Conservation (phyloP, 2,329 filamentous ascomycete species). For the Diaporthe batatas region DNA sequence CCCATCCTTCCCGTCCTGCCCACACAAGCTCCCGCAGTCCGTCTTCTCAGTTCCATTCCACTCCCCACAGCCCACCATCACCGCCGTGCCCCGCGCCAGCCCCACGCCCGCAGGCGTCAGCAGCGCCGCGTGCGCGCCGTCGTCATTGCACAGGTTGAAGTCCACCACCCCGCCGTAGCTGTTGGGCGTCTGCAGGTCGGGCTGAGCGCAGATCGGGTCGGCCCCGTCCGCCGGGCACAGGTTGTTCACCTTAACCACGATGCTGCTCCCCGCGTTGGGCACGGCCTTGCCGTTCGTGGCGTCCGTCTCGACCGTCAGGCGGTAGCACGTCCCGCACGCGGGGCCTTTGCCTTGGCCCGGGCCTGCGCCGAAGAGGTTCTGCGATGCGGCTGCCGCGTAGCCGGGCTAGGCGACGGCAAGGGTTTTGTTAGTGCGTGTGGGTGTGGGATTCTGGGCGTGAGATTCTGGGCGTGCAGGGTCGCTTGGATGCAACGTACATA, state of each 20-base stretch:
- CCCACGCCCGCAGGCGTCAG: constrained; percentile 13
- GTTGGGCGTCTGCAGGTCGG: constrained; percentile 33
- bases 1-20: constrained; percentile 15
- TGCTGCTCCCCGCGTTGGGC: constrained; percentile 32
- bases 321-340: constrained; percentile 36
- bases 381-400: constrained; percentile 32
- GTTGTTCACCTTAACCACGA: constrained; percentile 38
- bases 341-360: constrained; percentile 26
- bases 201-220: constrained; percentile 31
- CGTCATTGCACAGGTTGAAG: constrained; percentile 37
- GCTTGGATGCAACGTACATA: constrained; percentile 12
- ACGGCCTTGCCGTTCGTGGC: constrained; percentile 8
- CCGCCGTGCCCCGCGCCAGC: constrained; percentile 26
- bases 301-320: constrained; percentile 24
- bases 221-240: constrained; percentile 30
- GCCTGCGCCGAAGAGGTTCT: constrained; percentile 32
- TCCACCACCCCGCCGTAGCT: constrained; percentile 29
- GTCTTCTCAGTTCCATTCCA: constrained; percentile 29
- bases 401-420: constrained; percentile 8
- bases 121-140: constrained; percentile 35
- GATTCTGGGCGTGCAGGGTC: background rate
- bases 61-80: constrained; percentile 22
- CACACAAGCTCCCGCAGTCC: constrained; percentile 32
- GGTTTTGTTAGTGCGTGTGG: constrained; percentile 1
- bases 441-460: background rate